phyloP scores from a whole-genome alignment of 768 basidiomycete species.

The Calocera viscosa region DNA sequence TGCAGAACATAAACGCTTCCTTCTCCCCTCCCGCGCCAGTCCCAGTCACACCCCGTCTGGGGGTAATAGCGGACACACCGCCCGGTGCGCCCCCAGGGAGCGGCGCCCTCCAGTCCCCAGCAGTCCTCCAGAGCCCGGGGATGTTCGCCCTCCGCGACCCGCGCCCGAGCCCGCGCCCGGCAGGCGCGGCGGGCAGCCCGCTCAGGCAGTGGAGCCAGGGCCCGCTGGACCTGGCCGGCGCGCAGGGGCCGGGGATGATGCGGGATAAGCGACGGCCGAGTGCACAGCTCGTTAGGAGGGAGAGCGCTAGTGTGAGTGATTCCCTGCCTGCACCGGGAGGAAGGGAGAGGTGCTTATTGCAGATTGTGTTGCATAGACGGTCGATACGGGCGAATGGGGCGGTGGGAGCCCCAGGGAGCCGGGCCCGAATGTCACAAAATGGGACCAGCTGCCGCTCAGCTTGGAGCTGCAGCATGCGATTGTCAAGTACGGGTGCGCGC shows the following conservation, averaged over 20 bases:
- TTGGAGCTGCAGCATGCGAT: constrained; percentile 81
- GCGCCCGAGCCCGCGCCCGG: neutral
- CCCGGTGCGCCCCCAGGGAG: neutral
- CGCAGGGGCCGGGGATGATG: constrained; percentile 8
- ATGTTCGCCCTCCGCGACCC: neutral
- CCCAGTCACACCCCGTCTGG: constrained; percentile 1
- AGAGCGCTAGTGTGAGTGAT: constrained; percentile 28
- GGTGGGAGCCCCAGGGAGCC: constrained; percentile 44
- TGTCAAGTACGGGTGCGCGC: constrained; percentile 77
- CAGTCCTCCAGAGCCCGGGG: neutral
- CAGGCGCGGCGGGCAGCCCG: neutral
- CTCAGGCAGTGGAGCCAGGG: neutral
- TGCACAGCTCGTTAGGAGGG: constrained; percentile 10
- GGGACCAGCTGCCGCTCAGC: constrained; percentile 82
- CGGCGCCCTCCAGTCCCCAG: neutral
- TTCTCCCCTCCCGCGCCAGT: constrained; percentile 1
- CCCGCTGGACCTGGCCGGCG: neutral
- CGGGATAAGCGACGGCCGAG: constrained; percentile 15
- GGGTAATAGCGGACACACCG: neutral
- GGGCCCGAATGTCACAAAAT: constrained; percentile 80
- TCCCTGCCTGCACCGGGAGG: neutral
- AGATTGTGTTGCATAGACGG: constrained; percentile 31
- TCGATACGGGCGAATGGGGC: constrained; percentile 45
- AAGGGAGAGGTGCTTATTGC: constrained; percentile 13
- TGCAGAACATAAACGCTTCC: constrained; percentile 14